phyloP scores from a whole-genome alignment of 352 stramenopile species.

The Plasmopara viticola region DNA sequence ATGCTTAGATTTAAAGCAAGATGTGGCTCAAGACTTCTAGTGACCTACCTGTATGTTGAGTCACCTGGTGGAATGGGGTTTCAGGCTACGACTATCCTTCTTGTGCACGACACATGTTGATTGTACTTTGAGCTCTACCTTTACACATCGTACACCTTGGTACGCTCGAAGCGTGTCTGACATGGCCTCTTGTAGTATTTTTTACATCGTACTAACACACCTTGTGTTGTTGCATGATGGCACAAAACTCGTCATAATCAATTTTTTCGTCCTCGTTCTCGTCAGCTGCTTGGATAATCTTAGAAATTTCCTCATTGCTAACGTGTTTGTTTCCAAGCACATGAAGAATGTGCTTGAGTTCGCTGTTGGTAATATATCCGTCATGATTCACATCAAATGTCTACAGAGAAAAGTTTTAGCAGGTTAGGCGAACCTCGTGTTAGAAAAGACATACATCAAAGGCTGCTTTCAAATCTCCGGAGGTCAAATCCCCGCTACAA shows the following conservation, averaged over 20 bases:
- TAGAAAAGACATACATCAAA: conserved; percentile 36
- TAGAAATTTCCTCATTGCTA: conserved; percentile 33
- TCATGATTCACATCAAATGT: conserved; percentile 68
- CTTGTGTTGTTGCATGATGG: conserved; percentile 35
- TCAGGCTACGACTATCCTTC: no score
- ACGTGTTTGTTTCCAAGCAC: conserved; percentile 51
- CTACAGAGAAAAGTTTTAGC: conserved; percentile 14
- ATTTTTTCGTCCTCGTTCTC: conserved; percentile 81
- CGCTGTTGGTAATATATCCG: conserved; percentile 58
- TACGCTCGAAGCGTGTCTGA: no score
- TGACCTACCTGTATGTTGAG: no score
- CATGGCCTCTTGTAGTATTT: no score
- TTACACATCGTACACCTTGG: no score
- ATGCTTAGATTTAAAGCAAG: no score
- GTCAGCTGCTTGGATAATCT: conserved; percentile 71
- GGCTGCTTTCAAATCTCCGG: conserved; percentile 48
- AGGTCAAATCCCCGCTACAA: conserved; percentile 43
- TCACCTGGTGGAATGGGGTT: no score
- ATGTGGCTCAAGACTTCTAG: no score
- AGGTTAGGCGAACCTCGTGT: not conserved
- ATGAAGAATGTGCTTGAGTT: conserved; percentile 59
- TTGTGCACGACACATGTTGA: no score
- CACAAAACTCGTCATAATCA: conserved; percentile 82
- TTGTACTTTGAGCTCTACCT: no score
- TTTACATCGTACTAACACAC: conserved; percentile 3